Evolutionary conservation across 805 yeast species (phyloP), one percentile per base, ranked within the genome.

Genomic region (Candida odintsovae): DNA sequence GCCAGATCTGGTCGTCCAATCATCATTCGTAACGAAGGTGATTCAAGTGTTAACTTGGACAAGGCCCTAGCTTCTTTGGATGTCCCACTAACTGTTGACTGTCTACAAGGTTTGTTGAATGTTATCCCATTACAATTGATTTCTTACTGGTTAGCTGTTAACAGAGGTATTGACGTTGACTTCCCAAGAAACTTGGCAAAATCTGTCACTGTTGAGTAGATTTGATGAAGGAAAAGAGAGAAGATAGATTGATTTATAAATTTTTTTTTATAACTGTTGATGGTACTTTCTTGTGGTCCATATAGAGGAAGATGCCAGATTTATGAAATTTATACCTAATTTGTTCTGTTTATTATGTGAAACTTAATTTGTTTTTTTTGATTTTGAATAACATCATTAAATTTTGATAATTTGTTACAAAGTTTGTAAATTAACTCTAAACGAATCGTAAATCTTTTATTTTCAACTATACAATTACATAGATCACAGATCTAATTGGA

Each of bases 171-270:
- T 57, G 96, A 94, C 64, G 99, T 95, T 48, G 99, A 94, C 68
- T 92, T 92, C 82, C 99, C 99, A 55, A 82, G 99, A 72, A 94
- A 94, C 74, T 78, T 94, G 71, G 99, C 99, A 53, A 94, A 94
- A 75, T 85, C 96, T 43, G 99, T 94, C 48, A 94, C 99, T 41
- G 99, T 94, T 52, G 98, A 90, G 16, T 33, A 33, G 31, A 13
- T 28, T 28, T 4, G n/a, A 13, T 28, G 31, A 28, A 28, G 4
- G 7, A 13, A 28, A 28, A 13, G 31, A 28, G 20, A 33, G 8
- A 18, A 16, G 19, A 33, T 33, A 16, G 20, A 33, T 33, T 33
- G 11, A 33, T 33, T 33, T 33, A n/a, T 33, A 16, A n/a, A 16
- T 16, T 5, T 16, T 16, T 8, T 33, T 33, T 33, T 33, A 16